Evolutionary conservation across 768 basidiomycete genomes (phyloP), one percentile per base, ranked within the genome.

Genomic region (Tremella mesenterica): DNA sequence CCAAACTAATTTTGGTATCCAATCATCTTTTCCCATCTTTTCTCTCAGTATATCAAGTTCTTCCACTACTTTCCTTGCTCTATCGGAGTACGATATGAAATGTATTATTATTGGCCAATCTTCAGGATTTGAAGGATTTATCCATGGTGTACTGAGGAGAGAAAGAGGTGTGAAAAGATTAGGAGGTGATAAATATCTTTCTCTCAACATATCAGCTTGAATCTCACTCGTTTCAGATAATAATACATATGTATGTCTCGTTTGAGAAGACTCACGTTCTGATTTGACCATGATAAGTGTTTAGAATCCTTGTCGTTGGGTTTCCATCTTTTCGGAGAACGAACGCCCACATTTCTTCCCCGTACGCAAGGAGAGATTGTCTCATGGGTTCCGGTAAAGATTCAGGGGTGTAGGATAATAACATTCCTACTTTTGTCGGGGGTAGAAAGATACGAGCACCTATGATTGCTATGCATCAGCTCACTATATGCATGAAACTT

Each of bases 361-460:
- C 64, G 30, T 59, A 66, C 8, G 26, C 36, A 3, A 44, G 23
- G 7, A 66, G 48, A 18, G 36, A 26, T 23, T 38, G 36, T 18
- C 48, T 26, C 51, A 61, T 64, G 4, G 7, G 7, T 13, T 23
- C 5, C 4, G 61, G 53, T 3, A 67, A 43, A 18, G 59, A 53
- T 5, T 29, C n/a, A 2, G 61, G 48, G 3, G 59, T 57, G 36
- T 66, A 53, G 23, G 61, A 53, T 8, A 66, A 48, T 18, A 66
- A 57, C 64, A 66, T 63, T 6, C 64, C 64, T 13, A 66, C 44
- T 33, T 38, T 20, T 1, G 20, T 12, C 16, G 64, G 21, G 13
- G 64, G 64, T 4, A 59, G 38, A 46, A 66, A 66, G n/a, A 66
- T 63, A 29, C 64, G 44, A 0, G 61, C 43, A 6, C 61, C 64